Evolutionary conservation across 345 rosid genomes (phyloP).

Genomic region (Salix suchowensis): DNA sequence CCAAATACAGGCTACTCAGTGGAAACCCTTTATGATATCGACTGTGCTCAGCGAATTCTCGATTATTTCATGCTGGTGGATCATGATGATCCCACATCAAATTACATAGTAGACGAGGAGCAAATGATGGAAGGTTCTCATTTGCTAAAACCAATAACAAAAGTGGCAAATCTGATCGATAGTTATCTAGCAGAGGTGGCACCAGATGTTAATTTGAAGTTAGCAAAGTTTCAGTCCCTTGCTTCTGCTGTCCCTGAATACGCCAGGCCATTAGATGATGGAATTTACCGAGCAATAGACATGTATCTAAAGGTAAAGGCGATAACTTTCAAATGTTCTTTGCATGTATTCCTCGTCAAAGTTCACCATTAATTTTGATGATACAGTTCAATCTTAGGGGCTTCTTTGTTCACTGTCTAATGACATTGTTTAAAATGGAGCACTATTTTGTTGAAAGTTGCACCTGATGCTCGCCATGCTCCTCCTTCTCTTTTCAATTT

Average conservation of each 20-base stretch:
- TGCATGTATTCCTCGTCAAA: neutral
- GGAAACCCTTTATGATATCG: slow-evolving; percentile 77
- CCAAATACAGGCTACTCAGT: slow-evolving; percentile 67
- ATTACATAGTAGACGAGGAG: slow-evolving; percentile 43
- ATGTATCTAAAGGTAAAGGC: slow-evolving; percentile 71
- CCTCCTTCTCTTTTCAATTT: too few relatives aligned
- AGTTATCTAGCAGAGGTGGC: slow-evolving; percentile 90
- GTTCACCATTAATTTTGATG: neutral
- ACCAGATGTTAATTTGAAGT: slow-evolving; percentile 77
- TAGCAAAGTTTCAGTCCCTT: slow-evolving; percentile 60
- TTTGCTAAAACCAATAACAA: slow-evolving; percentile 47
- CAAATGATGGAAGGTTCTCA: slow-evolving; percentile 47
- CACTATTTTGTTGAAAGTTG: neutral
- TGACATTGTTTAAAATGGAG: neutral
- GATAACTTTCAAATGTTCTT: neutral
- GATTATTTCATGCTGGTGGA: slow-evolving; percentile 59
- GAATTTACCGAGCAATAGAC: slow-evolving; percentile 85
- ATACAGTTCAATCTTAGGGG: neutral
- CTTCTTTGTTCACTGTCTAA: neutral
- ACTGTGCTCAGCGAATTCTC: slow-evolving; percentile 79
- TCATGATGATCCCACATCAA: slow-evolving; percentile 31
- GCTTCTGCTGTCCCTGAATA: slow-evolving; percentile 67
- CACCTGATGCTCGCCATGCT: too few relatives aligned
- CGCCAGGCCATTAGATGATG: slow-evolving; percentile 74
- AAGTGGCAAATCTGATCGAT: slow-evolving; percentile 77